Evolutionary conservation across 257 asterid species (phyloP).

Genomic region (Gentiana macrophylla): DNA sequence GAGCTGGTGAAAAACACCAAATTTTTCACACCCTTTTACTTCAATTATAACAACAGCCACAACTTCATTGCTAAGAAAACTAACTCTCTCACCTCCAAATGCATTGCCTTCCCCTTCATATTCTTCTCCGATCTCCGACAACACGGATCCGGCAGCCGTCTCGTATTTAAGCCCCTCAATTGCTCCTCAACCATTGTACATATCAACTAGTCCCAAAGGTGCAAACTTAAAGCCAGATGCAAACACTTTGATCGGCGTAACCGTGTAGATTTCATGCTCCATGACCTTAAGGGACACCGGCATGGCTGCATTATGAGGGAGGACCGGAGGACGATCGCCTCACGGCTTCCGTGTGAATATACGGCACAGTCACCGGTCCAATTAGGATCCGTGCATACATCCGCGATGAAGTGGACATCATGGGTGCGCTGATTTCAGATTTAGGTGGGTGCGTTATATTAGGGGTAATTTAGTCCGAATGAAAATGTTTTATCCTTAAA

Average conservation of each 20-base stretch:
- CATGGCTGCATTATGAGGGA: conserved; percentile 45
- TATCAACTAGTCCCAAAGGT: conserved; percentile 65
- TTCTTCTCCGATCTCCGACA: too few relatives aligned
- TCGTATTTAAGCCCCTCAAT: conserved; percentile 48
- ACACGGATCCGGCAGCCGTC: conserved; percentile 22
- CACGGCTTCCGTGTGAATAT: conserved; percentile 34
- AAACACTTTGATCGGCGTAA: conserved; percentile 48
- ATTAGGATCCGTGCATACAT: conserved; percentile 37
- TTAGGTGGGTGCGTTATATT: too few relatives aligned
- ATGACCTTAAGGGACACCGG: conserved; percentile 72
- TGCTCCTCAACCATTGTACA: conserved; percentile 84
- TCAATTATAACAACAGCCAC: conserved; percentile 37
- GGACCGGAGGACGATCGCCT: conserved; percentile 23
- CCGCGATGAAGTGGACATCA: conserved; percentile 59
- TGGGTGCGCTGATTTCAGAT: too few relatives aligned
- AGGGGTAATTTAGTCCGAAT: too few relatives aligned
- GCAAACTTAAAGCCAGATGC: conserved; percentile 45
- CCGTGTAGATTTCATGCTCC: conserved; percentile 65
- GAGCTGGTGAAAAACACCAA: too few relatives aligned
- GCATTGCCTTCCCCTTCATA: too few relatives aligned
- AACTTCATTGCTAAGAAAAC: conserved; percentile 25
- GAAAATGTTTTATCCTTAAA: too few relatives aligned
- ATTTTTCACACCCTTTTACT: conserved; percentile 61
- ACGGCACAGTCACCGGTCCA: conserved; percentile 66
- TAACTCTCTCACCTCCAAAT: too few relatives aligned